Evolutionary conservation across 371 early-diverging fungal species (phyloP).

Genomic region (Globomyces sp.): DNA sequence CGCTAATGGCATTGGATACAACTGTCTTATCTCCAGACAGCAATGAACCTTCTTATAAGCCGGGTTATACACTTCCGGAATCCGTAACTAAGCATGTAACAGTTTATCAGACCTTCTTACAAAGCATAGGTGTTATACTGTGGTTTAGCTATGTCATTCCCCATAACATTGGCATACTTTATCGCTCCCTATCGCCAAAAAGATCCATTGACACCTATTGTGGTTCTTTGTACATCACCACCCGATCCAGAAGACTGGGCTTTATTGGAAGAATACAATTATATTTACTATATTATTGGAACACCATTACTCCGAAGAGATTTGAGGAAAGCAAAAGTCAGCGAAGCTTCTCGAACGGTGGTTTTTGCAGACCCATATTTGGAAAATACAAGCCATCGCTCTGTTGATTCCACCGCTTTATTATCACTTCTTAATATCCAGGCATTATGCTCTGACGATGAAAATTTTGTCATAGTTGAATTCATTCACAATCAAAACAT

Average conservation of each 20-base stretch:
- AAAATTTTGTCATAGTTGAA: constrained; percentile 64
- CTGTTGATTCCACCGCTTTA: constrained; percentile 62
- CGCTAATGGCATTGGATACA: background rate
- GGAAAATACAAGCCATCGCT: constrained; percentile 30
- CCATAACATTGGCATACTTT: constrained; percentile 48
- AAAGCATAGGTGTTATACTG: constrained; percentile 27
- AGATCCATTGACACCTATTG: constrained; percentile 47
- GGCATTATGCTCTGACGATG: constrained; percentile 40
- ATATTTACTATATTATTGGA: constrained; percentile 57
- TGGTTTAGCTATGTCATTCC: constrained; percentile 37
- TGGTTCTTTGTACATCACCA: constrained; percentile 52
- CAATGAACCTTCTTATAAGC: background rate
- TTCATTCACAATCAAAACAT: constrained; percentile 68
- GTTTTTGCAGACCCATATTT: constrained; percentile 48
- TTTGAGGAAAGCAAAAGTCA: constrained; percentile 56
- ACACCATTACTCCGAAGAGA: constrained; percentile 57
- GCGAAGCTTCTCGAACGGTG: constrained; percentile 49
- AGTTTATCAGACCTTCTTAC: too few species aligned
- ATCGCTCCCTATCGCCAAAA: constrained; percentile 46
- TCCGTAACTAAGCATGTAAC: background rate
- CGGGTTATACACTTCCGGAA: background rate
- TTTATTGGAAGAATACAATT: constrained; percentile 47
- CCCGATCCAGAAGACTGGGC: constrained; percentile 42
- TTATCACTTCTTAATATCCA: constrained; percentile 67
- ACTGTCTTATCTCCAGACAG: background rate